phyloP scores from a whole-genome alignment of 1,139 yeast genomes.

The Blastobotrys apis region DNA sequence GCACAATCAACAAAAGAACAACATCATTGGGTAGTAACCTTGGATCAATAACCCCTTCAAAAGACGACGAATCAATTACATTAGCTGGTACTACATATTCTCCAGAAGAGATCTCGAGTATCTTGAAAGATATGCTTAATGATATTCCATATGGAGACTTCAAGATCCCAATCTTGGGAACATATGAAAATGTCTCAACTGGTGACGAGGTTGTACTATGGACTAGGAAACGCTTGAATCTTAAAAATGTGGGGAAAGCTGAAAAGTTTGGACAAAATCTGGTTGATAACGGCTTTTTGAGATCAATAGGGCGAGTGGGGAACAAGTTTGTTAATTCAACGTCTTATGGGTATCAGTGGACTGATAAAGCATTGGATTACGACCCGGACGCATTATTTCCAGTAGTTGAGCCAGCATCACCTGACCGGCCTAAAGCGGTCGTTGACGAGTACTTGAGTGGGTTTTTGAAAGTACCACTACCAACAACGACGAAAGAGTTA shows the following conservation, averaged over 20 bases:
- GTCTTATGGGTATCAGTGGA: constrained; percentile 73
- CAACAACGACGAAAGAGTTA: constrained; percentile 12
- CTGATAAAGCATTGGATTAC: constrained; percentile 42
- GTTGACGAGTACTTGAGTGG: constrained; percentile 15
- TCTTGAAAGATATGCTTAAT: constrained; percentile 40
- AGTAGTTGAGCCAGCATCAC: constrained; percentile 1
- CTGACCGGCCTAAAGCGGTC: constrained; percentile 3
- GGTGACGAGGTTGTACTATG: constrained; percentile 59
- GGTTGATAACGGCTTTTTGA: constrained; percentile 55
- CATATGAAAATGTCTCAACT: constrained; percentile 55
- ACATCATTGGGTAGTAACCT: background rate
- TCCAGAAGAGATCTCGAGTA: constrained; percentile 21
- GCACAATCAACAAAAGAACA: background rate
- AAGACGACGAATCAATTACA: constrained; percentile 23
- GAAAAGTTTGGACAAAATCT: constrained; percentile 74
- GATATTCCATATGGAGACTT: constrained; percentile 42
- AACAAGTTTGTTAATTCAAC: constrained; percentile 65
- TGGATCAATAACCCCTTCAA: background rate
- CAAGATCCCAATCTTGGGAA: constrained; percentile 56
- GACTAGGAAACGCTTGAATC: constrained; percentile 42
- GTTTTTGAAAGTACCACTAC: constrained; percentile 10
- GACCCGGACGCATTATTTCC: constrained; percentile 15
- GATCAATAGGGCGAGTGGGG: constrained; percentile 50
- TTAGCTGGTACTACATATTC: constrained; percentile 29
- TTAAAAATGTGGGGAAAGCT: constrained; percentile 51